Percentiles rank a stretch among this genome's conserved stretches.
Conservation (phyloP, 352 stramenopile genomes). For the Phytophthora hibernalis region DNA sequence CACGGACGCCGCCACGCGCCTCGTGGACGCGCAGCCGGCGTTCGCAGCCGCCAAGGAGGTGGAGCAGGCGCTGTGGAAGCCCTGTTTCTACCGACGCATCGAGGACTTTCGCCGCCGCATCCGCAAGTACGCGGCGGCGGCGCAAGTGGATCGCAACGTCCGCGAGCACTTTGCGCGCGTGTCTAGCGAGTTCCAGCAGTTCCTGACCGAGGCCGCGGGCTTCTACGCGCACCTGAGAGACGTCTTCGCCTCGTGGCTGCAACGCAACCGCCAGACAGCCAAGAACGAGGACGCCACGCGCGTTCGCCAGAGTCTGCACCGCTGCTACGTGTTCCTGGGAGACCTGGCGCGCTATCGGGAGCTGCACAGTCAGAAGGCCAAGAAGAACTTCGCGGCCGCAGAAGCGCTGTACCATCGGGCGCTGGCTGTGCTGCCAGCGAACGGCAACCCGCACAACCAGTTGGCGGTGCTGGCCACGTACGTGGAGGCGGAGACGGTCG, state of each 20-base stretch:
- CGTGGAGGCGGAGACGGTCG: slow-evolving; percentile 90
- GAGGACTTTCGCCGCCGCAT: slow-evolving; percentile 89
- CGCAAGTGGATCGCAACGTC: slow-evolving; percentile 64
- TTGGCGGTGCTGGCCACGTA: slow-evolving; percentile 87
- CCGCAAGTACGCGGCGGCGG: slow-evolving; percentile 84
- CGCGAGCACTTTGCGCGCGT: slow-evolving; percentile 84
- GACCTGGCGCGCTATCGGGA: slow-evolving; percentile 85
- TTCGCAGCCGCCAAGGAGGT: slow-evolving; percentile 77
- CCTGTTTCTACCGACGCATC: slow-evolving; percentile 92
- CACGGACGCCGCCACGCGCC: slow-evolving; percentile 54
- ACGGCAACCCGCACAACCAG: slow-evolving; percentile 89
- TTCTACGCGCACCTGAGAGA: slow-evolving; percentile 84
- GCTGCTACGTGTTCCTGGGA: slow-evolving; percentile 86
- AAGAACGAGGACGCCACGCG: slow-evolving; percentile 28
- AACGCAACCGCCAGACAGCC: slow-evolving; percentile 24
- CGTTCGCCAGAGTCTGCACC: slow-evolving; percentile 75
- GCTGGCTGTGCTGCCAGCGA: slow-evolving; percentile 71
- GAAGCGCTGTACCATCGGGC: slow-evolving; percentile 80
- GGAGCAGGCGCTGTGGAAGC: slow-evolving; percentile 90
- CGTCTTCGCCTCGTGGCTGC: slow-evolving; percentile 57
- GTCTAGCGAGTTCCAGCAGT: slow-evolving; percentile 77
- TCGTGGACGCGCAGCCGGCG: slow-evolving; percentile 52
- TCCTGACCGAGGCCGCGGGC: slow-evolving; percentile 57
- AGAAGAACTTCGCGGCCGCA: slow-evolving; percentile 83
- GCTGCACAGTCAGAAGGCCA: slow-evolving; percentile 83